phyloP scores from a whole-genome alignment of 225 moss, liverwort and hornwort genomes.

The Bryum argenteum region DNA sequence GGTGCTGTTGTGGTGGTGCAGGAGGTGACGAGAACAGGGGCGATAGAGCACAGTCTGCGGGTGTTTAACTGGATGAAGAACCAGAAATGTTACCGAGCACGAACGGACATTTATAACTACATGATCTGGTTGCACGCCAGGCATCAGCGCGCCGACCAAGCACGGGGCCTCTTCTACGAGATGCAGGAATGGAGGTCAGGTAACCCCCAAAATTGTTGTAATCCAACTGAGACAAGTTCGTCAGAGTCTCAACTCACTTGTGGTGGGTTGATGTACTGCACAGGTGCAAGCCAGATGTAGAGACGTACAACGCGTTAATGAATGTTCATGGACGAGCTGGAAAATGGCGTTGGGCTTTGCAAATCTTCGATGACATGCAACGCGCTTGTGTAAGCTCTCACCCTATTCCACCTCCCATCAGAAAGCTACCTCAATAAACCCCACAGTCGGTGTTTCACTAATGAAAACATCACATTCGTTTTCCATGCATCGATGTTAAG shows the following conservation, averaged over 20 bases:
- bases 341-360: conserved; percentile 83
- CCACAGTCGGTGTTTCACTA: no score
- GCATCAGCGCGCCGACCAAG: conserved; percentile 79
- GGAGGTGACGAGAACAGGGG: conserved; percentile 86
- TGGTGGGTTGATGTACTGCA: conserved; percentile 8
- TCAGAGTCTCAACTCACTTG: background rate
- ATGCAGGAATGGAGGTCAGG: conserved; percentile 99
- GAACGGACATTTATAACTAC: conserved; percentile 86
- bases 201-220: conserved; percentile 27
- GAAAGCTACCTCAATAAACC: no score
- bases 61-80: conserved; percentile 97
- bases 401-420: background rate
- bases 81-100: conserved; percentile 88
- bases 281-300: conserved; percentile 95
- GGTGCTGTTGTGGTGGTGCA: conserved; percentile 20
- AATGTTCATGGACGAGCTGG: conserved; percentile 95
- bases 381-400: conserved; percentile 65
- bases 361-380: conserved; percentile 82
- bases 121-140: conserved; percentile 95
- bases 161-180: conserved; percentile 77
- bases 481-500: no score
- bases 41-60: conserved; percentile 70
- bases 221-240: background rate
- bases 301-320: conserved; percentile 94
- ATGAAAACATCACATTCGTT: no score